Percentiles rank a stretch among this genome's conserved stretches.
These are phyloP conservation scores for Grigorovia jiainica DNA, from an alignment of 805 yeast genomes.

Conservation along the genomic window DNA sequence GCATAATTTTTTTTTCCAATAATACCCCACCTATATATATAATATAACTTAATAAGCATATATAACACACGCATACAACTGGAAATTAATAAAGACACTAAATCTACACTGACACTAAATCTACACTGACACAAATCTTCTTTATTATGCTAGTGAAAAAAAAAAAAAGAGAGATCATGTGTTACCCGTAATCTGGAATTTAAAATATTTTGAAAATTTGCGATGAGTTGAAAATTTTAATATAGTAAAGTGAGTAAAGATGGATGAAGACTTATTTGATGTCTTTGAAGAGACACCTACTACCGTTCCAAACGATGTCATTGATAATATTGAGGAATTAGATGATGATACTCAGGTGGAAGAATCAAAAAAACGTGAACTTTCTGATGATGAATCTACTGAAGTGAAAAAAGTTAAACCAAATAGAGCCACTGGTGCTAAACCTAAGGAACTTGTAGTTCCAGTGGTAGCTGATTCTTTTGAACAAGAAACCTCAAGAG, in stretches of 20 bases:
- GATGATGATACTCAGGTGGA: slow-evolving; percentile 5
- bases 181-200: background rate
- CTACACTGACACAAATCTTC: no score
- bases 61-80: no score
- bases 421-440: slow-evolving; percentile 26
- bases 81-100: no score
- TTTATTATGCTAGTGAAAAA: no score
- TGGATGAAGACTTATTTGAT: slow-evolving; percentile 23
- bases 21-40: no score
- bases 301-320: slow-evolving; percentile 8
- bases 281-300: slow-evolving; percentile 26
- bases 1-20: no score
- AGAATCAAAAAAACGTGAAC: slow-evolving; percentile 12
- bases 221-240: slow-evolving; percentile 4
- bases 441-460: slow-evolving; percentile 39
- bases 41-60: no score
- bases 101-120: no score
- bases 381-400: slow-evolving; percentile 10
- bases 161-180: no score
- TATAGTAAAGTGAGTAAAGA: background rate
- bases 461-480: slow-evolving; percentile 81
- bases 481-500: slow-evolving; percentile 83
- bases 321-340: slow-evolving; percentile 12
- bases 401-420: slow-evolving; percentile 8
- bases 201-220: background rate